Evolutionary conservation across 164 flowering plant genomes (phyloP), one percentile per base, ranked within the genome.

Genomic region (Nymphaea thermarum): DNA sequence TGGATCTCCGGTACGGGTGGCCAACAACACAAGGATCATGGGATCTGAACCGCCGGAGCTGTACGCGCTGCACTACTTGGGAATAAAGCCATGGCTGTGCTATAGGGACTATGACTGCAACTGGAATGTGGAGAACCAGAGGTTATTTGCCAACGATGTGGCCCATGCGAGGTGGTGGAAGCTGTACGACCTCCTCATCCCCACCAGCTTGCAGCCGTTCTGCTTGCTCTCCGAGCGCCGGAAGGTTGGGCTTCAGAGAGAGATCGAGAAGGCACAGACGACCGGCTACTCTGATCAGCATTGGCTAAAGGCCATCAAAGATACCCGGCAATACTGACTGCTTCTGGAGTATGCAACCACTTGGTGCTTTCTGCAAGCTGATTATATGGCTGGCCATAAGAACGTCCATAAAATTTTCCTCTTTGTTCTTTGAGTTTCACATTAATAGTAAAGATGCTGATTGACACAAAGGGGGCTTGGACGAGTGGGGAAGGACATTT

Each of bases 61-160:
- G 4, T 92, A 88, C 55, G 72, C 92, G 3, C 82, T 95, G 0
- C 99, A 95, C 73, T 95, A 82, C 64, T 53, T 95, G 43, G 99
- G 99, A n/a, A 61, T 84, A 64, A 95, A 95, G 83, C 99, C 98
- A 1, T 95, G 99, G 99, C 62, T 70, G 14, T 92, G 99, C 64
- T 95, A 95, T 63, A 82, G 97, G 64, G 98, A 95, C 73, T 92
- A 92, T 43, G 99, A 95, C 62, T 95, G 99, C 63, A 95, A 95
- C 60, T 95, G 96, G 96, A 81, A 92, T 60, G 70, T 82, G 0
- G 75, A 25, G 3, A 78, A 87, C 3, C 94, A 87, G 44, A 78
- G 68, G 0, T 91, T 88, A 3, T 92, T 86, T 72, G 98, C 99
- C 0, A 92, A 96, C 36, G 99, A 92, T 64, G 83, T 81, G 16